Base-by-base conservation (phyloP, 805 yeast genomes). In the Wickerhamomyces kurtzmanii region DNA sequence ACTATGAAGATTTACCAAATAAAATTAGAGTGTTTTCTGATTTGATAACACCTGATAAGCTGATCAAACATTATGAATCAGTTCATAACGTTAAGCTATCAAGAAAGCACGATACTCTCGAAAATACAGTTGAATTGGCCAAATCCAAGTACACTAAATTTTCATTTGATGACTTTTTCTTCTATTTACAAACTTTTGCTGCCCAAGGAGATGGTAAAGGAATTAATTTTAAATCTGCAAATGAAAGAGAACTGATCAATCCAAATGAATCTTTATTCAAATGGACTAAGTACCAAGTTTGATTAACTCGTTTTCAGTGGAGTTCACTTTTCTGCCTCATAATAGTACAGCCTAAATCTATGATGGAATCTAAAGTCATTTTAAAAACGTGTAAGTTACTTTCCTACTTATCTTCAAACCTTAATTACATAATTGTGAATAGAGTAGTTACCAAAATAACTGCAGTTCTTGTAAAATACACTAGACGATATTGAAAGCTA, bases 161-260 rank as follows among this genome's bases (percentile, higher is more conserved):
- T 33, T 30, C 46, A 5, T 30, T 26, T 13, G 20, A 31, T 23
- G 53, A 53, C 27, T 56, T 65, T 46, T 28, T 51, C 13, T 49
- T 34, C 38, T 59, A 55, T 40, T 45, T 64, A 33, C 40, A 47
- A 23, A n/a, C n/a, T n/a, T n/a, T n/a, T n/a, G n/a, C n/a, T n/a
- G n/a, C n/a, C n/a, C n/a, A n/a, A n/a, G 73, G 71, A 27, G 46
- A 36, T 11, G 71, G 57, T 22, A 40, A 53, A 21, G 73, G 72
- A 31, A 31, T 47, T n/a, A 36, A 43, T 12, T 52, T 44, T 30
- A 33, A 40, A 8, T 29, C 28, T 8, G 29, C 40, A 2, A 53
- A 53, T 30, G 57, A 62, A 23, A 50, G 55, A 28, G 72, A 67
- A 40, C 35, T 61, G 15, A 48, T 68, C 31, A 67, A 68, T 43